Evolutionary conservation across 2,329 filamentous ascomycete genomes (phyloP).

Genomic region (Fusarium nelsonii): DNA sequence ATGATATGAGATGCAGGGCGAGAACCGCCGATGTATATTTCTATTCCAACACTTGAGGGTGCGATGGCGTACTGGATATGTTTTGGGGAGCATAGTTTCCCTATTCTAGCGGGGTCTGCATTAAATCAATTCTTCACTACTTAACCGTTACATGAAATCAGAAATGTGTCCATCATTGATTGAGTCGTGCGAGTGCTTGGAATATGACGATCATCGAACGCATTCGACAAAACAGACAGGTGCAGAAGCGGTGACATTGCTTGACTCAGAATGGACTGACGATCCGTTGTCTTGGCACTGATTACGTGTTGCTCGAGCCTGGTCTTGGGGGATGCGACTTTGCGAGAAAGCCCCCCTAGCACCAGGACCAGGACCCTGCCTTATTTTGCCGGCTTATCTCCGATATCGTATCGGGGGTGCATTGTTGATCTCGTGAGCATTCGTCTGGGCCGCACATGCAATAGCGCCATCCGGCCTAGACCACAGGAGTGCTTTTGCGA

Average conservation of each 20-base stretch:
- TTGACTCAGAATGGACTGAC: constrained; percentile 42
- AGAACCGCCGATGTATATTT: constrained; percentile 45
- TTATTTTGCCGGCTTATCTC: constrained; percentile 45
- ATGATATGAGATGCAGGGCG: constrained; percentile 36
- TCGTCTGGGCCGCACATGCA: constrained; percentile 24
- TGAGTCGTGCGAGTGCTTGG: constrained; percentile 5
- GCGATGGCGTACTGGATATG: constrained; percentile 48
- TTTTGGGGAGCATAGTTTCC: constrained; percentile 34
- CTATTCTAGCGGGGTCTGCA: constrained; percentile 40
- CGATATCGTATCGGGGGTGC: constrained; percentile 47
- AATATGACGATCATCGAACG: constrained; percentile 11
- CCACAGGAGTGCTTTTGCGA: background rate
- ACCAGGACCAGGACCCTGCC: constrained; percentile 14
- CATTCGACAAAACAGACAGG: constrained; percentile 12
- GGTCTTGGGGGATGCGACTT: constrained; percentile 18
- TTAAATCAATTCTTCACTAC: constrained; percentile 38
- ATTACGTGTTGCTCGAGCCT: constrained; percentile 39
- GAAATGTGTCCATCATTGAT: constrained; percentile 1
- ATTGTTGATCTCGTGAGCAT: constrained; percentile 45
- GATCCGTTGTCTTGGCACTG: constrained; percentile 37
- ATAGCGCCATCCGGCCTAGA: constrained; percentile 37
- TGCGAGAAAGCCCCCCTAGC: background rate
- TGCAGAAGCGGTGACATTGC: constrained; percentile 39
- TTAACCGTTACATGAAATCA: constrained; percentile 3
- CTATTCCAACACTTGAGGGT: constrained; percentile 39